Conservation (phyloP, 768 basidiomycete genomes). For the Pleurotus platypus region DNA sequence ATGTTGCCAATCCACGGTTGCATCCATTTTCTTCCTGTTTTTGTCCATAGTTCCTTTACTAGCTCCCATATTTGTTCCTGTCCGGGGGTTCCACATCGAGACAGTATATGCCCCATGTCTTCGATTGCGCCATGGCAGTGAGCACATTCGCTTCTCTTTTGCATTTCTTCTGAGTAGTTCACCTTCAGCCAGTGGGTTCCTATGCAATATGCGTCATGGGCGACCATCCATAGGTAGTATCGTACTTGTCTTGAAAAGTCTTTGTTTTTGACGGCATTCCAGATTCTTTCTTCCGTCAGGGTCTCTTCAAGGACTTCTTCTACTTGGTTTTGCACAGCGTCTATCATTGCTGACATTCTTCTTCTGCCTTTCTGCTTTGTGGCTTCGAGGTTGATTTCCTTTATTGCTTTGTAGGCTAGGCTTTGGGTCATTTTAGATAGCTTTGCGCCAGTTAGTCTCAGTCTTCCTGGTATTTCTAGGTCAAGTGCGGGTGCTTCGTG, state of each 20-base stretch:
- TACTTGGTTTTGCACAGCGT: not conserved
- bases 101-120: constrained; percentile 25
- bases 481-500: constrained; percentile 1
- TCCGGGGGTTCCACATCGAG: constrained; percentile 16
- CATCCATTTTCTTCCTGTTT: constrained; percentile 2
- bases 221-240: constrained; percentile 17
- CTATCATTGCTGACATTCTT: not conserved
- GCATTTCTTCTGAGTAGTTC: constrained; percentile 9
- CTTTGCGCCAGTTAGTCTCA: constrained; percentile 11
- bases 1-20: constrained; percentile 12
- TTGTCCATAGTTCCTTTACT: constrained; percentile 13
- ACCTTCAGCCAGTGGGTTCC: constrained; percentile 20
- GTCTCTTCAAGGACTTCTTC: not conserved
- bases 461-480: not conserved
- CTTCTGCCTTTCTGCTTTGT: not conserved
- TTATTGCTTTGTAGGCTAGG: constrained; percentile 12
- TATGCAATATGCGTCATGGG: constrained; percentile 18
- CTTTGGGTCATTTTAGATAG: constrained; percentile 15
- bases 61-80: constrained; percentile 20
- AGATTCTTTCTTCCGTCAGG: constrained; percentile 8
- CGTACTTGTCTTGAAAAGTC: constrained; percentile 5
- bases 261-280: constrained; percentile 8
- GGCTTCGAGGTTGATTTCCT: not conserved
- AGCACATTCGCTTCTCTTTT: constrained; percentile 12
- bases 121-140: constrained; percentile 14